Percentiles rank a stretch among this genome's conserved stretches.
These are phyloP conservation scores for Suillus americanus DNA, from an alignment of 768 basidiomycete species.

Conservation along the genomic window DNA sequence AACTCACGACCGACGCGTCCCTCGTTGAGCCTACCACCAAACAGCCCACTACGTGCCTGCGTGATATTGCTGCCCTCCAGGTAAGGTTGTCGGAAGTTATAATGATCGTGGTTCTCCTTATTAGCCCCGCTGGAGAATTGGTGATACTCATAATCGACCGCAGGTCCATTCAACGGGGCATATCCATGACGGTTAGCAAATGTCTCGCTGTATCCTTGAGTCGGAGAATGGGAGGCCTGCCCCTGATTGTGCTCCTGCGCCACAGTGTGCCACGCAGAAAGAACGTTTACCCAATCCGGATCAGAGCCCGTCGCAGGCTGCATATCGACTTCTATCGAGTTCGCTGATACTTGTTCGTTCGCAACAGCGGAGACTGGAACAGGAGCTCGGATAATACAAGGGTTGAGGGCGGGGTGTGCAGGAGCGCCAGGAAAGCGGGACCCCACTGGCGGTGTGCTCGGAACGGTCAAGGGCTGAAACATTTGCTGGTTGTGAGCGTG, in stretches of 20 bases:
- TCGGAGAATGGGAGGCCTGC: conserved; percentile 19
- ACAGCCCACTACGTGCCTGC: conserved; percentile 30
- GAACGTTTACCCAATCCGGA: conserved; percentile 45
- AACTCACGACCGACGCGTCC: conserved; percentile 46
- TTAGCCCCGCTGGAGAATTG: conserved; percentile 22
- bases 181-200: conserved; percentile 9
- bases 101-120: conserved; percentile 39
- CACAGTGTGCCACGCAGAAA: conserved; percentile 27
- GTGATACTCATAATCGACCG: conserved; percentile 14
- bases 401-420: conserved; percentile 15
- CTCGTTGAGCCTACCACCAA: conserved; percentile 30
- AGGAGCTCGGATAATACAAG: conserved; percentile 14
- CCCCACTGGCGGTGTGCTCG: conserved; percentile 17
- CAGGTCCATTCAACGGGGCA: conserved; percentile 4
- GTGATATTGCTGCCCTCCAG: conserved; percentile 18
- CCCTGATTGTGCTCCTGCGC: conserved; percentile 10
- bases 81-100: conserved; percentile 15
- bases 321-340: conserved; percentile 10
- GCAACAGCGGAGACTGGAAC: conserved; percentile 13
- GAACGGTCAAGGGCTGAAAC: conserved; percentile 31
- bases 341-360: neutral
- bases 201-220: conserved; percentile 13
- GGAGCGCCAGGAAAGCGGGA: conserved; percentile 20
- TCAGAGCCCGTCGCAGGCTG: conserved; percentile 46
- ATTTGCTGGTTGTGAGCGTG: conserved; percentile 31